phyloP scores from a whole-genome alignment of 768 basidiomycete genomes.

The Galerina marginata region DNA sequence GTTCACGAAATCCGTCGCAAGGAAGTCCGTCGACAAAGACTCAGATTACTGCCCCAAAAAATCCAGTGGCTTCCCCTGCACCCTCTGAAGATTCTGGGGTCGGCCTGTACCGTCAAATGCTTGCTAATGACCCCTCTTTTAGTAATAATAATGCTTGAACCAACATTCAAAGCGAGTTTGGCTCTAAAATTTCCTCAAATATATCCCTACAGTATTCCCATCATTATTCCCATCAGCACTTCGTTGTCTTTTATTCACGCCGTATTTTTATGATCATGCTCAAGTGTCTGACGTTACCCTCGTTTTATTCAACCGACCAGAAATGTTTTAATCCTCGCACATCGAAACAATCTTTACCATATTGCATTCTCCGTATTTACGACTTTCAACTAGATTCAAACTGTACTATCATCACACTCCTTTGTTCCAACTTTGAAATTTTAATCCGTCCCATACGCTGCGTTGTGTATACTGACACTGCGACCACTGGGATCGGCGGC shows the following conservation, averaged over 20 bases:
- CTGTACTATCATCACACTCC: constrained; percentile 34
- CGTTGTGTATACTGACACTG: constrained; percentile 94
- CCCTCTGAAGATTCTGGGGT: constrained; percentile 85
- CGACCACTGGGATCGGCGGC: constrained; percentile 93
- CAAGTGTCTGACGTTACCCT: constrained; percentile 25
- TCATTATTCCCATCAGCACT: constrained; percentile 27
- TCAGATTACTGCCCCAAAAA: constrained; percentile 39
- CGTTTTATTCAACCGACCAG: constrained; percentile 17
- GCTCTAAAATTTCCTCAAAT: constrained; percentile 26
- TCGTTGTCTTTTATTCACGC: constrained; percentile 22
- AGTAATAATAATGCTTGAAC: constrained; percentile 36
- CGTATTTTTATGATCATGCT: constrained; percentile 28
- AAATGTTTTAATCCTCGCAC: constrained; percentile 11
- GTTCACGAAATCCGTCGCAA: constrained; percentile 75
- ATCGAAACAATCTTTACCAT: constrained; percentile 23
- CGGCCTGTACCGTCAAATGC: constrained; percentile 81
- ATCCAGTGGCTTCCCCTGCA: constrained; percentile 69
- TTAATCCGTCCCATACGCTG: constrained; percentile 69
- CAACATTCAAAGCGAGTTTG: constrained; percentile 22
- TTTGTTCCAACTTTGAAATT: constrained; percentile 34
- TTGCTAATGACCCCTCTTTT: constrained; percentile 76
- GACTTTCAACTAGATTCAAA: constrained; percentile 30
- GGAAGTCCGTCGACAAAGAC: constrained; percentile 63
- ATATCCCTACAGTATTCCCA: constrained; percentile 29
- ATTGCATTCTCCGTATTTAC: constrained; percentile 31